A percentile compares a stretch with the other conserved stretches of the same genome.
phyloP scores from a whole-genome alignment of 2,329 filamentous ascomycete genomes.

The Domatiomyces globalis region DNA sequence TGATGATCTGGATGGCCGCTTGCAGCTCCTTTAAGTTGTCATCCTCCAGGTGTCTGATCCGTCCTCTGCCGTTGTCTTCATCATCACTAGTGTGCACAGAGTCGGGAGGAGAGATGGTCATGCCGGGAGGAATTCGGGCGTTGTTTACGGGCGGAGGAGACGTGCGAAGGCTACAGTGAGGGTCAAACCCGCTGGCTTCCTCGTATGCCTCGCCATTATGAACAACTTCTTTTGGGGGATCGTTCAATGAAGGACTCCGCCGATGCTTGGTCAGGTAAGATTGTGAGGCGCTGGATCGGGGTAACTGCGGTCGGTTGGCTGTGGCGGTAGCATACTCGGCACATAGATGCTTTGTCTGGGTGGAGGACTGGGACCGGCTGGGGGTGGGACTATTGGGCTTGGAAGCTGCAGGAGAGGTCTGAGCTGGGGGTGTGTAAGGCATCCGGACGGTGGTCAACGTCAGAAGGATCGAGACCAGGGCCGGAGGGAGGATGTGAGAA shows the following conservation, averaged over 20 bases:
- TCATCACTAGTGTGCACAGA: slow-evolving; percentile 70
- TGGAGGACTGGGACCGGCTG: slow-evolving; percentile 38
- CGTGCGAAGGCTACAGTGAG: slow-evolving; percentile 55
- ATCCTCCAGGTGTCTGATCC: slow-evolving; percentile 25
- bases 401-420: slow-evolving; percentile 45
- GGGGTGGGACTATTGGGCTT: slow-evolving; percentile 37
- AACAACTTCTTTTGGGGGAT: slow-evolving; percentile 20
- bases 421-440: slow-evolving; percentile 37
- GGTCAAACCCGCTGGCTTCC: slow-evolving; percentile 20
- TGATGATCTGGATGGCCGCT: slow-evolving; percentile 68
- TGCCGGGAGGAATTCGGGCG: slow-evolving; percentile 63
- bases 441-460: slow-evolving; percentile 25
- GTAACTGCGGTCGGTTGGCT: slow-evolving; percentile 32
- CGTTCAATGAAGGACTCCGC: slow-evolving; percentile 39
- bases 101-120: slow-evolving; percentile 82
- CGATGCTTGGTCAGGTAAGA: slow-evolving; percentile 49
- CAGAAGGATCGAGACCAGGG: slow-evolving; percentile 9
- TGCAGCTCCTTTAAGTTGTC: slow-evolving; percentile 53
- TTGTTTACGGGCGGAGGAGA: slow-evolving; percentile 72
- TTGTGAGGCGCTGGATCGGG: slow-evolving; percentile 44
- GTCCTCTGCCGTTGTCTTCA: slow-evolving; percentile 48
- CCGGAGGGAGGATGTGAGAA: slow-evolving; percentile 8
- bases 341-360: slow-evolving; percentile 13
- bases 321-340: slow-evolving; percentile 1
- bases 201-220: slow-evolving; percentile 12